These are phyloP conservation scores for Coniferiporia weirii DNA, from an alignment of 1,284 basidiomycete genomes.

Conservation along the genomic window DNA sequence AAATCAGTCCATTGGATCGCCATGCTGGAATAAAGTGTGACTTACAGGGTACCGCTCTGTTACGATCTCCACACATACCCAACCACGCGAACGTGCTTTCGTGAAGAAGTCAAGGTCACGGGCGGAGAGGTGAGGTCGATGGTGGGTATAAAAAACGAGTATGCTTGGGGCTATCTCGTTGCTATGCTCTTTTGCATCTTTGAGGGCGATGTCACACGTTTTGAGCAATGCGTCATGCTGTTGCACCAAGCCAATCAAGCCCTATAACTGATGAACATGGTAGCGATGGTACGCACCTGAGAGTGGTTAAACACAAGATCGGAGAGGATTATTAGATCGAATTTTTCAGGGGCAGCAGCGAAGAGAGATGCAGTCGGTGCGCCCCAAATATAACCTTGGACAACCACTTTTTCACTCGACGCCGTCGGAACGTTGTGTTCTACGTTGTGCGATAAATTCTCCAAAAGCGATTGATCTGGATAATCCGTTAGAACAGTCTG, in stretches of 20 bases:
- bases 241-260: not conserved
- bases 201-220: slow-evolving; percentile 57
- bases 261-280: not conserved
- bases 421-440: slow-evolving; percentile 44
- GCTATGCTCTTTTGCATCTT: slow-evolving; percentile 17
- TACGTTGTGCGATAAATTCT: slow-evolving; percentile 76
- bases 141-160: slow-evolving; percentile 91
- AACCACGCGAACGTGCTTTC: slow-evolving; percentile 62
- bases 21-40: too few relatives aligned
- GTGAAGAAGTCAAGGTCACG: slow-evolving; percentile 84
- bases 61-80: slow-evolving; percentile 72
- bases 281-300: slow-evolving; percentile 42
- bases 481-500: slow-evolving; percentile 89
- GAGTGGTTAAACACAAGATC: slow-evolving; percentile 92
- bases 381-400: slow-evolving; percentile 91
- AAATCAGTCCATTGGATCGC: too few relatives aligned
- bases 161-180: slow-evolving; percentile 35
- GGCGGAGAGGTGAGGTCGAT: slow-evolving; percentile 80
- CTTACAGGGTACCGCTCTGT: slow-evolving; percentile 39
- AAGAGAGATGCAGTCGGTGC: slow-evolving; percentile 50
- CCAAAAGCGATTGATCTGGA: slow-evolving; percentile 75
- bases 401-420: slow-evolving; percentile 32
- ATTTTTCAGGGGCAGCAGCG: slow-evolving; percentile 34
- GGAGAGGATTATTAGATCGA: slow-evolving; percentile 84
- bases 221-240: slow-evolving; percentile 81